Base-by-base conservation (phyloP, 164 flowering plant genomes). In the Macadamia tetraphylla region DNA sequence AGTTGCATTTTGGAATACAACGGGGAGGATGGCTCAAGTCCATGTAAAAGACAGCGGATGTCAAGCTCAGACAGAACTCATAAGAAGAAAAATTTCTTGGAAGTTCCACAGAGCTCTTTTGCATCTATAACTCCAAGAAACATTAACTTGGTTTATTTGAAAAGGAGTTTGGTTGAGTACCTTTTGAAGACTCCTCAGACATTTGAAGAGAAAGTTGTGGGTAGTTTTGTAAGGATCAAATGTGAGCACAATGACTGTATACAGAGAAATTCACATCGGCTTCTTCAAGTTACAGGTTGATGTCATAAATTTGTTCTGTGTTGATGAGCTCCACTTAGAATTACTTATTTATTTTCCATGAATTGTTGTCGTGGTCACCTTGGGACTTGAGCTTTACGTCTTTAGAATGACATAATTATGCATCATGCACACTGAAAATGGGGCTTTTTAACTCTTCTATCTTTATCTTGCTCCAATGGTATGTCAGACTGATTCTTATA, bases 191-290 rank as follows among this genome's bases (percentile, higher is more conserved):
- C 68, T 23, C 81, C 76, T 13, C 88, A 82, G 29, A 77, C 78
- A 30, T 83, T 88, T 76, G 82, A 83, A 62, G 77, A 60, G 12
- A 93, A 84, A 73, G 76, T 93, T 35, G 63, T 77, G 1, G 95
- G 87, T 59, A 78, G 90, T 74, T 83, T 88, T 74, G 87, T 90
- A 58, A 76, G 87, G 73, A 76, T 88, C 32, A 90, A 85, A 71
- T 64, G 80, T 18, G 88, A 84, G 64, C 85, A 84, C 6, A 69
- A 78, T 65, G 85, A 82, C 62, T 77, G 59, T 51, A 32, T 52
- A 42, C 73, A 73, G n/a, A 85, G 65, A 65, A 78, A 74, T 62
- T 69, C 80, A 69, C 81, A 83, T 68, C 87, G 73, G 78, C 86
- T 92, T n/a, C 74, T 75, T 67, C 85, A 80, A 80, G 90, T 92